Conservation (phyloP, 371 early-diverging fungal genomes). For the Mortierella sp. region DNA sequence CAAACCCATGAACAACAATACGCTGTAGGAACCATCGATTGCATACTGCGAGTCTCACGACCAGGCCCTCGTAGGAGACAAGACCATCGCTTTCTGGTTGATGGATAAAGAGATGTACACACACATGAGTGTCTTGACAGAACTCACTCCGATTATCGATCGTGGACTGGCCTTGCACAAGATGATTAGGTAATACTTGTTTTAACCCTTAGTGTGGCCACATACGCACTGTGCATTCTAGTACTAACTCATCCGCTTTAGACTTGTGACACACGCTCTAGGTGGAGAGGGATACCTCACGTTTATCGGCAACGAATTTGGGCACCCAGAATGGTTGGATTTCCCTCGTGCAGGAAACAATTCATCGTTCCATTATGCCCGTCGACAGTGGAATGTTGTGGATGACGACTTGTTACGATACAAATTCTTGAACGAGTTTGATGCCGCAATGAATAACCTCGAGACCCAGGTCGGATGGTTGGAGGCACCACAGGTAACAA, state of each 20-base stretch:
- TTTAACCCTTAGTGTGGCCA: neutral
- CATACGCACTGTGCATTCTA: neutral
- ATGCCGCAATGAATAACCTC: conserved; percentile 83
- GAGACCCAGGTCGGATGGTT: conserved; percentile 84
- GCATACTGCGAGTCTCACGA: conserved; percentile 97
- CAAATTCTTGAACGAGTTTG: conserved; percentile 92
- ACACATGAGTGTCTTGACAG: conserved; percentile 88
- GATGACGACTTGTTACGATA: conserved; percentile 91
- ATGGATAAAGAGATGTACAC: conserved; percentile 99
- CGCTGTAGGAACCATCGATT: conserved; percentile 81
- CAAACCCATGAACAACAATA: neutral
- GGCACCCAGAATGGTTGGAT: conserved; percentile 98
- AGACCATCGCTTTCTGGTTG: conserved; percentile 97
- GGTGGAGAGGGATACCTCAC: conserved; percentile 97
- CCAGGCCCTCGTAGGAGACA: conserved; percentile 98
- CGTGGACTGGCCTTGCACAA: conserved; percentile 96
- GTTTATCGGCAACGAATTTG: conserved; percentile 98
- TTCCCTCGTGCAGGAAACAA: conserved; percentile 96
- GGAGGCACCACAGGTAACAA: conserved; percentile 65
- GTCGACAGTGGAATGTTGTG: conserved; percentile 94
- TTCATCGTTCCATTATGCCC: conserved; percentile 93
- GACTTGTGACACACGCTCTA: conserved; percentile 85
- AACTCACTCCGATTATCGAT: conserved; percentile 90
- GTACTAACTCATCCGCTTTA: conserved; percentile 5
- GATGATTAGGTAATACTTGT: conserved; percentile 82